phyloP scores from a whole-genome alignment of 2,329 filamentous ascomycete genomes.

The Diplodia sapinea region DNA sequence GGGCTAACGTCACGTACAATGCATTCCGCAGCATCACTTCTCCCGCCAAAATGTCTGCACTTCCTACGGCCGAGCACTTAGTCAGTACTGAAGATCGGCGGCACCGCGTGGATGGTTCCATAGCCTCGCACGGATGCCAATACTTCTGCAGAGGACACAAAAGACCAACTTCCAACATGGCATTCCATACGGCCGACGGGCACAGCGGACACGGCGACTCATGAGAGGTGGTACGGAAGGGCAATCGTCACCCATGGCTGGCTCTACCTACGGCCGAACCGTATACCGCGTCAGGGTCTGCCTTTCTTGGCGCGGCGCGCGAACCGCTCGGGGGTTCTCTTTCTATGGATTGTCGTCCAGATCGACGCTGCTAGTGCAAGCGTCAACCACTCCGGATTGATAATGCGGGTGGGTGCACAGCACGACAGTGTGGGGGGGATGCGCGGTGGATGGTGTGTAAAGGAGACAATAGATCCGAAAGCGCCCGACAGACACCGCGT shows the following conservation, averaged over 20 bases:
- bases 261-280: neutral
- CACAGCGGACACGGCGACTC: neutral
- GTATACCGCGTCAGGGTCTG: neutral
- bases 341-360: neutral
- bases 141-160: neutral
- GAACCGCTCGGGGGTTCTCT: neutral
- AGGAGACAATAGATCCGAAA: neutral
- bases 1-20: too few species aligned
- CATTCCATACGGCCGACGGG: neutral
- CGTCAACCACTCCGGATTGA: neutral
- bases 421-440: neutral
- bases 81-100: too few species aligned
- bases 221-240: neutral
- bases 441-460: neutral
- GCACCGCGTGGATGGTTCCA: too few species aligned
- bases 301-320: neutral
- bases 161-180: neutral
- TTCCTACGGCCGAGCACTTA: too few species aligned
- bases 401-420: neutral
- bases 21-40: too few species aligned
- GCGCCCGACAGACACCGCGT: too few species aligned
- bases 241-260: too few species aligned
- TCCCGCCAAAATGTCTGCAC: too few species aligned
- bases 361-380: neutral
- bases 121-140: too few species aligned